Evolutionary conservation across 345 rosid species (phyloP).

Genomic region (Lagerstroemia speciosa): DNA sequence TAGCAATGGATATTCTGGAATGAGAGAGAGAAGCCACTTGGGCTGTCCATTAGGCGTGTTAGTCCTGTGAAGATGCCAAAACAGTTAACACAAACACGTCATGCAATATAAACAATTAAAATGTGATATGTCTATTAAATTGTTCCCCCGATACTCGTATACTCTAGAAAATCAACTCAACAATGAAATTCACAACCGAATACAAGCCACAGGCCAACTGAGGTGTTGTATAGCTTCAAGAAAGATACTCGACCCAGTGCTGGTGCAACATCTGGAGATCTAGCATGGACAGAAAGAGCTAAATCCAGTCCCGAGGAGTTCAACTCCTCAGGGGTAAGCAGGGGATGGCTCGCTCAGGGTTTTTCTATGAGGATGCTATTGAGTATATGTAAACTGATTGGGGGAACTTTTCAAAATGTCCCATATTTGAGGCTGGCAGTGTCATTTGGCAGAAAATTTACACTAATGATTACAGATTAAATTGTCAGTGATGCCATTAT

Average conservation of each 20-base stretch:
- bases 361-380: not conserved
- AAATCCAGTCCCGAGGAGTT: not conserved
- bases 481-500: not conserved
- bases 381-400: not conserved
- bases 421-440: not conserved
- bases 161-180: not conserved
- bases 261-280: not conserved
- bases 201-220: not conserved
- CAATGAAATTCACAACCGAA: not conserved
- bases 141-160: not conserved
- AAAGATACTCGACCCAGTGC: not conserved
- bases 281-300: not conserved
- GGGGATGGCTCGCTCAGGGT: not conserved
- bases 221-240: not conserved
- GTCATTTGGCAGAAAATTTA: not conserved
- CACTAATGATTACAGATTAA: not conserved
- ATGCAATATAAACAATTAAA: not conserved
- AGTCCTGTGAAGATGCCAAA: constrained; percentile 29
- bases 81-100: not conserved
- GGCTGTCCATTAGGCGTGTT: constrained; percentile 89
- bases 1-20: constrained; percentile 85
- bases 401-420: not conserved
- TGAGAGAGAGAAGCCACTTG: constrained; percentile 87
- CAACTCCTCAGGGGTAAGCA: not conserved
- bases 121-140: not conserved